Conservation (phyloP, 2,329 filamentous ascomycete species). For the Myriosclerotinia duriaeana region DNA sequence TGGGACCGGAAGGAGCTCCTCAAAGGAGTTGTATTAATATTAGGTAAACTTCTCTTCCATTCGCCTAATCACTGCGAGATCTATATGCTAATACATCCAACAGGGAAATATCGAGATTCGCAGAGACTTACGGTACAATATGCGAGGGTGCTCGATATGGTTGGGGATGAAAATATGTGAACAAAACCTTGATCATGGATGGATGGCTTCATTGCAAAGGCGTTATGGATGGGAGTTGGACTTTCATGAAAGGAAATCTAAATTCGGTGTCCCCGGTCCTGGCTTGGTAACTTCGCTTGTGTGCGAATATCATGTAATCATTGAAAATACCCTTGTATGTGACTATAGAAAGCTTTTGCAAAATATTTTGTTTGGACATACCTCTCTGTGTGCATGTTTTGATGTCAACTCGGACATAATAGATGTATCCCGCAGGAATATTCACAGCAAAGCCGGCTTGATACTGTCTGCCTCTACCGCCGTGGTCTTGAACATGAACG, state of each 20-base stretch:
- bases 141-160: constrained; percentile 72
- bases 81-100: constrained; percentile 27
- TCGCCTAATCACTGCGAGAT: background rate
- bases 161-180: constrained; percentile 34
- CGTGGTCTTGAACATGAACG: background rate
- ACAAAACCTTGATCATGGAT: background rate
- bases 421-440: background rate
- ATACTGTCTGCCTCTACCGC: background rate
- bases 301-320: constrained; percentile 15
- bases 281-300: background rate
- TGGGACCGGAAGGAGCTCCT: constrained; percentile 87
- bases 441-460: background rate
- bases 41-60: constrained; percentile 61
- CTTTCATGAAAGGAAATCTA: background rate
- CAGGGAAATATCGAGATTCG: constrained; percentile 92
- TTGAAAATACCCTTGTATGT: constrained; percentile 21
- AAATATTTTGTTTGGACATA: background rate
- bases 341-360: background rate
- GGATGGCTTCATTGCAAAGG: constrained; percentile 17
- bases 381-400: background rate
- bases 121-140: constrained; percentile 95
- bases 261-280: constrained; percentile 13
- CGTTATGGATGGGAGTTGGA: constrained; percentile 15
- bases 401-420: background rate
- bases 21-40: constrained; percentile 86